A percentile compares a stretch with the other conserved stretches of the same genome.
phyloP scores from a whole-genome alignment of 192 early-diverging fungal species.

The Glomus cerebriforme region DNA sequence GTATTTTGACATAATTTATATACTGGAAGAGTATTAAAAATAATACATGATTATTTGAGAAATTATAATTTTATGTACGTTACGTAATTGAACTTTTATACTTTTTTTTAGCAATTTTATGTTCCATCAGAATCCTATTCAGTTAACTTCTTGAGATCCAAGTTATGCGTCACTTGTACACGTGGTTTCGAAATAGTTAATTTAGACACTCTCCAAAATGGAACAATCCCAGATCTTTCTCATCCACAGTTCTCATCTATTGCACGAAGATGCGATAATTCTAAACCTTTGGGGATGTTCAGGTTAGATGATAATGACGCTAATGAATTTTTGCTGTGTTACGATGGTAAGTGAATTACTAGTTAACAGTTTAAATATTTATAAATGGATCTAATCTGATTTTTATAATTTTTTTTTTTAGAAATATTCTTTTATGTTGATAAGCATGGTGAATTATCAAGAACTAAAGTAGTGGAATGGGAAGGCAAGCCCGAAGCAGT shows the following conservation, averaged over 20 bases:
- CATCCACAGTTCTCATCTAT: conserved; percentile 77
- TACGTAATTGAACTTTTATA: too few relatives aligned
- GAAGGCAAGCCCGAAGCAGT: conserved; percentile 68
- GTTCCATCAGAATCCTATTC: conserved; percentile 89
- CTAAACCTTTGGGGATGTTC: conserved; percentile 84
- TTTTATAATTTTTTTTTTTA: conserved; percentile 31
- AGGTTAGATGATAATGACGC: conserved; percentile 53
- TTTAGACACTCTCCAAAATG: conserved; percentile 78
- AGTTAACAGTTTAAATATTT: not conserved
- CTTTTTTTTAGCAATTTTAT: conserved; percentile 82
- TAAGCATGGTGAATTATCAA: conserved; percentile 75
- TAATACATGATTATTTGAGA: too few relatives aligned
- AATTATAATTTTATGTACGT: too few relatives aligned
- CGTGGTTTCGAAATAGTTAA: conserved; percentile 96
- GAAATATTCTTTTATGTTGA: conserved; percentile 94
- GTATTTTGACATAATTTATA: conserved; percentile 33
- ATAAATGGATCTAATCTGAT: not conserved
- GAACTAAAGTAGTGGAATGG: conserved; percentile 84
- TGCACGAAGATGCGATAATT: conserved; percentile 64
- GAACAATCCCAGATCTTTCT: conserved; percentile 79
- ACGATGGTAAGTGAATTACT: conserved; percentile 67
- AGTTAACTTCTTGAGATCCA: conserved; percentile 84
- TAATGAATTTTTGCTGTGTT: conserved; percentile 86
- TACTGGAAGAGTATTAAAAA: too few relatives aligned
- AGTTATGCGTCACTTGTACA: conserved; percentile 85